A percentile compares a stretch with the other conserved stretches of the same genome.
Evolutionary conservation across 2,329 filamentous ascomycete genomes (phyloP).

Genomic region (Claviceps sp.): DNA sequence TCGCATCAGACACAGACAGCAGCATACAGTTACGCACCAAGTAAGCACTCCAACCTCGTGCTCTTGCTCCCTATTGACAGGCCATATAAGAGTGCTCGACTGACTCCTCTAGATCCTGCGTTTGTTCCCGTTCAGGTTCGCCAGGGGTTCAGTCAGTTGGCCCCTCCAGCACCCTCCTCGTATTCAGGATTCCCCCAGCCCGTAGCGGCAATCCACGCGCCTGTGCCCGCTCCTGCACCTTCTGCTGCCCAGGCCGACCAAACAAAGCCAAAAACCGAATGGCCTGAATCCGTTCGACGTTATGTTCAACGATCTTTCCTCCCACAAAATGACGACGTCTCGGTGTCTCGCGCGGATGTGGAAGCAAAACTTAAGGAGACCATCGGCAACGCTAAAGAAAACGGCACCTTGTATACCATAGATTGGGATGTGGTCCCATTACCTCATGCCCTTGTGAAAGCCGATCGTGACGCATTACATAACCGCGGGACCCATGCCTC

Average conservation of each 20-base stretch:
- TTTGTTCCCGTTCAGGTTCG: conserved; percentile 50
- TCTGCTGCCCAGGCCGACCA: conserved; percentile 14
- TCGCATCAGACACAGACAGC: conserved; percentile 21
- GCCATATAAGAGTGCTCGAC: conserved; percentile 1
- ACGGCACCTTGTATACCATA: conserved; percentile 54
- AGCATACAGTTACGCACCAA: conserved; percentile 25
- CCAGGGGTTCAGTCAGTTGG: conserved; percentile 40
- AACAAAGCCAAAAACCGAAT: conserved; percentile 54
- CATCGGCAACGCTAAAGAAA: conserved; percentile 71
- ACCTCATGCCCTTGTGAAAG: conserved; percentile 70
- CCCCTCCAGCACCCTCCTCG: conserved; percentile 20
- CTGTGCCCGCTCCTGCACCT: conserved; percentile 17
- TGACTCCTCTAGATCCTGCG: conserved; percentile 33
- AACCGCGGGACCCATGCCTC: conserved; percentile 20
- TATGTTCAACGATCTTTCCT: conserved; percentile 89
- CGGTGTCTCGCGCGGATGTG: conserved; percentile 56
- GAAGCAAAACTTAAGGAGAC: conserved; percentile 73
- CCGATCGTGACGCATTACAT: conserved; percentile 46
- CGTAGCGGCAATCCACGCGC: conserved; percentile 15
- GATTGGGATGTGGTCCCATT: conserved; percentile 77
- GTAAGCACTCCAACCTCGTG: conserved; percentile 15
- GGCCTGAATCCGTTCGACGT: conserved; percentile 67
- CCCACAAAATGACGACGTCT: conserved; percentile 51
- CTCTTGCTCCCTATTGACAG: neutral
- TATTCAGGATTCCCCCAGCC: conserved; percentile 19